These are phyloP conservation scores for Sporothrix humicola DNA, from an alignment of 2,329 filamentous ascomycete species.

Conservation along the genomic window DNA sequence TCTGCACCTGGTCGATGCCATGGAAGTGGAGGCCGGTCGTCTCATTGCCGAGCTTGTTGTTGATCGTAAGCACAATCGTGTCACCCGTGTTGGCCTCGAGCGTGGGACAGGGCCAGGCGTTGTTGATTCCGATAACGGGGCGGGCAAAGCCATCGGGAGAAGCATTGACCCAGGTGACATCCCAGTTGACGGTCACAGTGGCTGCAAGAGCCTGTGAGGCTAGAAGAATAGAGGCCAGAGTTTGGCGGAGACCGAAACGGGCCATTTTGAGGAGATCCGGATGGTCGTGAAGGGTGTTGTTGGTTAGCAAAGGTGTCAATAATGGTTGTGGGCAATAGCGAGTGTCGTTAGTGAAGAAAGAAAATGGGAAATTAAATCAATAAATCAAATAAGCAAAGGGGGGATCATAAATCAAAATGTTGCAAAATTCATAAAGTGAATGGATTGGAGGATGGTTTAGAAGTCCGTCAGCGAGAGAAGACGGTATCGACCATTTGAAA, in stretches of 20 bases:
- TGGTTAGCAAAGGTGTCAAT: not conserved
- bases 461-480: constrained; percentile 27
- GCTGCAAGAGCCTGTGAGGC: constrained; percentile 41
- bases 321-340: not conserved
- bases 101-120: constrained; percentile 64
- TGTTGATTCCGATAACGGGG: constrained; percentile 61
- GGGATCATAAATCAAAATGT: not conserved
- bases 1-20: constrained; percentile 61
- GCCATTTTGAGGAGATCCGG: constrained; percentile 19
- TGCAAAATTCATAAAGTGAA: not conserved
- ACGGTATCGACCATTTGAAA: constrained; percentile 16
- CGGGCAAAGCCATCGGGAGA: constrained; percentile 48
- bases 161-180: constrained; percentile 50
- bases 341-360: not conserved
- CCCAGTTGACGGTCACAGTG: constrained; percentile 49
- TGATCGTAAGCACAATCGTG: constrained; percentile 55
- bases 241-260: not conserved
- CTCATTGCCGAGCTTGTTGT: constrained; percentile 59
- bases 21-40: constrained; percentile 63
- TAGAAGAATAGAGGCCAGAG: constrained; percentile 36
- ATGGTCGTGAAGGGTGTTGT: not conserved
- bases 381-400: not conserved
- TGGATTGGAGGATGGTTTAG: not conserved
- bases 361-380: not conserved
- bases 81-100: constrained; percentile 60